Percentiles rank a stretch among this genome's conserved stretches.
These are phyloP conservation scores for Ehretia macrophylla DNA, from an alignment of 257 asterid genomes.

Conservation along the genomic window DNA sequence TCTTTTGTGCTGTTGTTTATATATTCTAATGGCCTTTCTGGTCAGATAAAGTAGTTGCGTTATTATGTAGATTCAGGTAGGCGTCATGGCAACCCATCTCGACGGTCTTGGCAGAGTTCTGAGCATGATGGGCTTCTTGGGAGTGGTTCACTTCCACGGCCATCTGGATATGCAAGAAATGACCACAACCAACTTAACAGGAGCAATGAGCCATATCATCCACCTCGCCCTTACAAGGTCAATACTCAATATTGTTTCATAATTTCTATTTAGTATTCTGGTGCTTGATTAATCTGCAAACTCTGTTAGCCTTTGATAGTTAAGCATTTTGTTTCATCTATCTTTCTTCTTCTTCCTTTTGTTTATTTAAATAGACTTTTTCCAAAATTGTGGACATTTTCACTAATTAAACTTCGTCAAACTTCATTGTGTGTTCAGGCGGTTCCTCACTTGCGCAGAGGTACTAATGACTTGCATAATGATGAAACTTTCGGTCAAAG, in stretches of 20 bases:
- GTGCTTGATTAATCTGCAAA: too few species aligned
- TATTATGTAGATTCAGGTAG: constrained; percentile 57
- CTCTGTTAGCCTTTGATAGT: too few species aligned
- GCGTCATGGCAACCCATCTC: constrained; percentile 51
- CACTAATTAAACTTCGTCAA: constrained; percentile 8
- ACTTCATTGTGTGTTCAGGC: constrained; percentile 44
- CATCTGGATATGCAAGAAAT: constrained; percentile 58
- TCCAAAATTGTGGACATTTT: constrained; percentile 5
- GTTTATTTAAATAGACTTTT: too few species aligned
- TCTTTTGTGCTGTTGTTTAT: constrained; percentile 1
- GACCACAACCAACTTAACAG: constrained; percentile 62
- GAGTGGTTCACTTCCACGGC: constrained; percentile 89
- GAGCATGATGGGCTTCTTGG: constrained; percentile 99
- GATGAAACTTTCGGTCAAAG: constrained; percentile 90
- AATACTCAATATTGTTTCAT: background rate
- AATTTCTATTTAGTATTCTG: too few species aligned
- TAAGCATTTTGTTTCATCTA: too few species aligned
- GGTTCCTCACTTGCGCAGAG: constrained; percentile 66
- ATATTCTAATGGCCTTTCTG: too few species aligned
- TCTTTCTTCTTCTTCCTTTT: too few species aligned
- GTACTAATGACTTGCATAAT: constrained; percentile 52
- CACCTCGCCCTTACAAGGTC: constrained; percentile 99
- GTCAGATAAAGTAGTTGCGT: too few species aligned
- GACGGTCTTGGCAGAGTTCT: constrained; percentile 76
- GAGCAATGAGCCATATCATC: constrained; percentile 87